phyloP scores from a whole-genome alignment of 208 protist genomes.

The Angomonas deanei region DNA sequence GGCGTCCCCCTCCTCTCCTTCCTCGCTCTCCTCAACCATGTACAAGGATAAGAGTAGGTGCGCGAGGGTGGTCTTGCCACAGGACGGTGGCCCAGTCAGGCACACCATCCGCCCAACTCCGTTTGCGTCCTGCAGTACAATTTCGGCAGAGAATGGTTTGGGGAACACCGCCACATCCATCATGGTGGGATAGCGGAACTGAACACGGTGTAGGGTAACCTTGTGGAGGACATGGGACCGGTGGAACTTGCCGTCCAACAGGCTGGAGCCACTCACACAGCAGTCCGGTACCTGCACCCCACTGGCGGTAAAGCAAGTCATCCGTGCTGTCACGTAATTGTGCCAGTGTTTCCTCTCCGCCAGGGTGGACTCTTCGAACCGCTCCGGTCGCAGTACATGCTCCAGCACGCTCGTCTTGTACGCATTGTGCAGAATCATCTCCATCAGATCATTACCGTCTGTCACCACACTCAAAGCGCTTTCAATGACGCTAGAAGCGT shows the following conservation, averaged over 20 bases:
- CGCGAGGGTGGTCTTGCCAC: conserved; percentile 56
- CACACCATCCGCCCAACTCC: conserved; percentile 36
- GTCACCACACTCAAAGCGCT: conserved; percentile 20
- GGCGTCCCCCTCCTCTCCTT: conserved; percentile 7
- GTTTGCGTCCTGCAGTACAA: conserved; percentile 8
- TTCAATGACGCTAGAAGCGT: conserved; percentile 19
- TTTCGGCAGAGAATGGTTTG: not conserved
- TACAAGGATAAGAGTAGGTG: conserved; percentile 50
- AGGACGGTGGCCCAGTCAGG: conserved; percentile 43
- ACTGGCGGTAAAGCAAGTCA: not conserved
- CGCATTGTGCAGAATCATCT: conserved; percentile 56
- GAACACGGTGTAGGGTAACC: conserved; percentile 19
- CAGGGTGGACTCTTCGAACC: conserved; percentile 41
- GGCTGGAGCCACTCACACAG: not conserved
- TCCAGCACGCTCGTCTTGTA: conserved; percentile 71
- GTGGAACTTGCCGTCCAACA: conserved; percentile 10
- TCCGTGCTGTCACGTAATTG: conserved; percentile 10
- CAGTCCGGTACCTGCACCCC: not conserved
- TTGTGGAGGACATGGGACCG: conserved; percentile 14
- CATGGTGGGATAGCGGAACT: conserved; percentile 13
- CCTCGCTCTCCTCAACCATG: too few species aligned
- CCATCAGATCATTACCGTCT: conserved; percentile 33
- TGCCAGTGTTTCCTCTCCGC: conserved; percentile 19
- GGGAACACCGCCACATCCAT: conserved; percentile 2
- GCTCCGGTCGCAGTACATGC: conserved; percentile 28